phyloP scores from a whole-genome alignment of 2,329 filamentous ascomycete genomes.

The Aureobasidium lini region DNA sequence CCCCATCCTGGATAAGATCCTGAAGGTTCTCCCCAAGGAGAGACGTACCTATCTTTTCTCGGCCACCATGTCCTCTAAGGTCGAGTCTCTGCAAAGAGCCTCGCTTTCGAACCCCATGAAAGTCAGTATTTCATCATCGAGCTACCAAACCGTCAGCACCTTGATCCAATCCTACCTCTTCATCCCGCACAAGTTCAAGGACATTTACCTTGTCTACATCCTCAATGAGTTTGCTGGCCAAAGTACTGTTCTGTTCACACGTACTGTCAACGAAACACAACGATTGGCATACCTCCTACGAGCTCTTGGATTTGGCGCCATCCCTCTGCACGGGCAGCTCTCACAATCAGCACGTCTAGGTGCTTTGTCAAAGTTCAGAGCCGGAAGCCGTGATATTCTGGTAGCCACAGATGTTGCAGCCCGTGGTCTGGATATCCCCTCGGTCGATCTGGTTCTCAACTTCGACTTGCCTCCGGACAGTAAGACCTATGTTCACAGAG shows the following conservation, averaged over 20 bases:
- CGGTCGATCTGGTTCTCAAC: conserved; percentile 83
- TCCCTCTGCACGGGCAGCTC: conserved; percentile 78
- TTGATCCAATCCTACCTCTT: conserved; percentile 80
- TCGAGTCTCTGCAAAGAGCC: conserved; percentile 86
- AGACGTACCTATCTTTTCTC: conserved; percentile 82
- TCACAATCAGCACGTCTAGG: conserved; percentile 81
- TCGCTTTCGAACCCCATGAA: conserved; percentile 77
- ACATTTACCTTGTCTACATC: conserved; percentile 79
- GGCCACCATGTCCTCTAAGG: conserved; percentile 87
- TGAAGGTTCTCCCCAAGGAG: conserved; percentile 70
- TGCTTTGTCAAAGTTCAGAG: conserved; percentile 82
- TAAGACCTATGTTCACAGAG: conserved; percentile 86
- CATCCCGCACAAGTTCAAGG: conserved; percentile 79
- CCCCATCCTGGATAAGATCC: conserved; percentile 82
- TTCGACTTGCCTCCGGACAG: conserved; percentile 75
- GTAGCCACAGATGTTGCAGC: conserved; percentile 93
- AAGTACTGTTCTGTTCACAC: conserved; percentile 79
- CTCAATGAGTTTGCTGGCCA: conserved; percentile 83
- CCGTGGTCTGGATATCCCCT: conserved; percentile 84
- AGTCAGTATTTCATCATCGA: conserved; percentile 72
- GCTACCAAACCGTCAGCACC: conserved; percentile 49
- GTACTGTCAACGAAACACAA: conserved; percentile 87
- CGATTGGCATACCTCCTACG: conserved; percentile 76
- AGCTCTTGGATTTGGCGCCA: conserved; percentile 77
- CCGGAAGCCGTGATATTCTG: conserved; percentile 72